Evolutionary conservation across 306 rosid genomes (phyloP).

Genomic region (Alnus rubra): DNA sequence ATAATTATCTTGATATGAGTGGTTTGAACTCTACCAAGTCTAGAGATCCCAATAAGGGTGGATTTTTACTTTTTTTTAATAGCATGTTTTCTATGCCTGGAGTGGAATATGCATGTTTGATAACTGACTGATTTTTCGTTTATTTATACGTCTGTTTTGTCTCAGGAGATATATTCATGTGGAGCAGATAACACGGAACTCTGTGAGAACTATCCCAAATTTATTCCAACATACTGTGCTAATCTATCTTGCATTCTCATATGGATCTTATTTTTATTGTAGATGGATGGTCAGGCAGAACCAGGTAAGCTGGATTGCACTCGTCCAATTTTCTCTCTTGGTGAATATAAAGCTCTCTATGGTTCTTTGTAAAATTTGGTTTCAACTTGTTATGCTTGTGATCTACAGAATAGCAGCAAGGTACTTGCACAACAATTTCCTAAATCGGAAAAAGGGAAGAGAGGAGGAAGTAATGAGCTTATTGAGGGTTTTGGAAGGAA

Average conservation of each 20-base stretch:
- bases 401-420: slow-evolving; percentile 59
- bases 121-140: slow-evolving; percentile 22
- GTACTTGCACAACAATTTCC: slow-evolving; percentile 48
- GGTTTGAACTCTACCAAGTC: not conserved
- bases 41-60: not conserved
- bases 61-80: not conserved
- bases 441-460: slow-evolving; percentile 27
- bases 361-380: slow-evolving; percentile 17
- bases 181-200: slow-evolving; percentile 32
- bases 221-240: slow-evolving; percentile 22
- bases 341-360: not conserved
- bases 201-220: slow-evolving; percentile 53
- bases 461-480: slow-evolving; percentile 44
- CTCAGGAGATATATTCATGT: slow-evolving; percentile 49
- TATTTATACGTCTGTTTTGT: slow-evolving; percentile 9
- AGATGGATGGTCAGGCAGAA: slow-evolving; percentile 75
- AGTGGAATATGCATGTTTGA: not conserved
- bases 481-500: slow-evolving; percentile 41
- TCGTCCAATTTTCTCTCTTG: slow-evolving; percentile 21
- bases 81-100: not conserved
- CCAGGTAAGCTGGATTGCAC: slow-evolving; percentile 52
- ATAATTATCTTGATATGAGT: not conserved
- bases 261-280: slow-evolving; percentile 37
- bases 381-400: slow-evolving; percentile 14
- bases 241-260: slow-evolving; percentile 26